These are phyloP conservation scores for Lactarius sp. DNA, from an alignment of 768 basidiomycete species.

Conservation along the genomic window DNA sequence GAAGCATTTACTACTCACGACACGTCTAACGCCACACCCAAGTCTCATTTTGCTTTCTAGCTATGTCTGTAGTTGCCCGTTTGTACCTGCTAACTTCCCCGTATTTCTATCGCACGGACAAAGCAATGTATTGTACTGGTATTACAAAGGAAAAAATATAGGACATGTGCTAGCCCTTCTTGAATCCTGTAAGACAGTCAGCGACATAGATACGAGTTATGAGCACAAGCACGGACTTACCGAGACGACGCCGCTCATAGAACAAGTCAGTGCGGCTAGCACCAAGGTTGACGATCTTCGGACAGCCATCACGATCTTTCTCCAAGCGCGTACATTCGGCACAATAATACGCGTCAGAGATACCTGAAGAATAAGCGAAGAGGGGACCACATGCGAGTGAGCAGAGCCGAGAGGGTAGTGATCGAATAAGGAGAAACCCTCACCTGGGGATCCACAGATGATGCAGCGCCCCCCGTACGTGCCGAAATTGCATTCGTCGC, in stretches of 20 bases:
- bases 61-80: not conserved
- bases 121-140: slow-evolving; percentile 7
- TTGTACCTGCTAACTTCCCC: not conserved
- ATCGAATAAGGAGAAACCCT: not conserved
- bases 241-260: slow-evolving; percentile 83
- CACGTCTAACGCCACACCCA: not conserved
- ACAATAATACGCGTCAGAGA: slow-evolving; percentile 98
- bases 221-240: slow-evolving; percentile 37
- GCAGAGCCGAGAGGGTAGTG: not conserved
- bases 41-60: not conserved
- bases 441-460: slow-evolving; percentile 94
- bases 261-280: slow-evolving; percentile 89
- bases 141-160: not conserved
- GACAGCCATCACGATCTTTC: slow-evolving; percentile 97
- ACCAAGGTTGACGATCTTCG: slow-evolving; percentile 96
- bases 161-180: slow-evolving; percentile 45
- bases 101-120: not conserved
- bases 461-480: slow-evolving; percentile 97
- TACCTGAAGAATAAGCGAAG: slow-evolving; percentile 49
- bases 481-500: slow-evolving; percentile 99
- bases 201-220: not conserved
- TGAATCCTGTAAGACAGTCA: slow-evolving; percentile 49
- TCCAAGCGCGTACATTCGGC: slow-evolving; percentile 96
- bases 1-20: slow-evolving; percentile 11
- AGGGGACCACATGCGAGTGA: not conserved